Base-by-base conservation (phyloP, 441 rosid species). In the Syzygium malaccense region DNA sequence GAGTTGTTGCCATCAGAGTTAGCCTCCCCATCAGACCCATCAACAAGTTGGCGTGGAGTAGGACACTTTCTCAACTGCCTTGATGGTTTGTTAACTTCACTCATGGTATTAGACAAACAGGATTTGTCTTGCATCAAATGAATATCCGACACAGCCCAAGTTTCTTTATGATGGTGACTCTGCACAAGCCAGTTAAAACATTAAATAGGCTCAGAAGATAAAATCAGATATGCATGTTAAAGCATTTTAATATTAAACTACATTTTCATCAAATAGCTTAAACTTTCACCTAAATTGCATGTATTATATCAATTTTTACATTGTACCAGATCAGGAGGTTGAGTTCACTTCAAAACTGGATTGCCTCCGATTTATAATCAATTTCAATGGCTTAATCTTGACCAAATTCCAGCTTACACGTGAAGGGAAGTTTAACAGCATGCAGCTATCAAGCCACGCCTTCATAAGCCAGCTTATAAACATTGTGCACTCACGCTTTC, bases 81-180 rank as follows among this genome's bases (percentile, higher is more conserved):
- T 33, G 33, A 33, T 33, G 33, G 3, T 33, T 33, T 33, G 33
- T 33, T 33, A 33, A 33, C 2, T 33, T 33, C 33, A 33, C 33
- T 33, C 33, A 33, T 33, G 33, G 33, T 33, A 33, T 33, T 33
- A 33, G 33, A 33, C 33, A 33, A 33, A 33, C 33, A 33, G 33
- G 33, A 33, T 33, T 33, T 33, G 33, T 33, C 33, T 33, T 33
- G 33, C 33, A 33, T 33, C 33, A 37, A 88, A 88, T 88, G 41
- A 83, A 87, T 62, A 88, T 88, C 89, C 68, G 87, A 71, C 54
- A 71, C 89, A 1, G 86, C 87, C 89, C 92, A 86, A 87, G 89
- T 88, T 48, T 90, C 93, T 86, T 56, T 87, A 75, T 41, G 51
- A 26, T 41, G 83, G 17, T 75, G 18, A 75, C n/a, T 41, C 83